Base-by-base conservation (phyloP, 108 stramenopile species). In the Mediolabrus comicus region DNA sequence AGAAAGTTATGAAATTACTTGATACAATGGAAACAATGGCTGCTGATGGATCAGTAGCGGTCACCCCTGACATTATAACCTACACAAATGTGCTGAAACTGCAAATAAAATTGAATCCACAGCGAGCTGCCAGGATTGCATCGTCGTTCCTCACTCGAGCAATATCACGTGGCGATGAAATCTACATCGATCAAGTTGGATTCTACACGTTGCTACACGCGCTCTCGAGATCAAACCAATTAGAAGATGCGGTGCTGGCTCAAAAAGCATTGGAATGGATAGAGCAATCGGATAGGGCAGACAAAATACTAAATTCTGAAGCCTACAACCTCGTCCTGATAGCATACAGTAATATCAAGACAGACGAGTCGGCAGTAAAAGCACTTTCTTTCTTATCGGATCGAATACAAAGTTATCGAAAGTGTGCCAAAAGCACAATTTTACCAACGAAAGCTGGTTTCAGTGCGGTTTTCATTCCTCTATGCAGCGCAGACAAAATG, bases 41-140 rank as follows among this genome's bases (percentile, higher is more conserved):
- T 6, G 27, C 13, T 3, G 24, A 55, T 5, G 63, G 53, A 16
- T 49, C 46, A 17, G 24, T 4, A 30, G 59, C 54, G 4, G 29
- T 56, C 35, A 35, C 69, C 35, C 77, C 77, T 24, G 77, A 79
- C 51, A 79, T 79, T 11, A 71, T 79, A 11, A 79, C 77, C 13
- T 79, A 79, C 36, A 79, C 77, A 0, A 66, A 53, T 41, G 70
- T 67, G n/a, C n/a, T 79, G 35, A 71, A 52, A n/a, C 30, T 71
- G 22, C 77, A 71, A 54, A 9, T 12, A 10, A 72, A 56, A 29
- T 32, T 79, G 0, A 63, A 79, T 67, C 65, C 65, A 22, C 51
- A 49, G 30, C 57, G 49, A 26, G 77, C 77, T 46, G 65, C 77
- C 16, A 32, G 43, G 6, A 67, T 79, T 34, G 70, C 77, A 19